Percentiles rank a stretch among this genome's conserved stretches.
phyloP scores from a whole-genome alignment of 2,329 filamentous ascomycete genomes.

The Ceratocystis diversiconidia region DNA sequence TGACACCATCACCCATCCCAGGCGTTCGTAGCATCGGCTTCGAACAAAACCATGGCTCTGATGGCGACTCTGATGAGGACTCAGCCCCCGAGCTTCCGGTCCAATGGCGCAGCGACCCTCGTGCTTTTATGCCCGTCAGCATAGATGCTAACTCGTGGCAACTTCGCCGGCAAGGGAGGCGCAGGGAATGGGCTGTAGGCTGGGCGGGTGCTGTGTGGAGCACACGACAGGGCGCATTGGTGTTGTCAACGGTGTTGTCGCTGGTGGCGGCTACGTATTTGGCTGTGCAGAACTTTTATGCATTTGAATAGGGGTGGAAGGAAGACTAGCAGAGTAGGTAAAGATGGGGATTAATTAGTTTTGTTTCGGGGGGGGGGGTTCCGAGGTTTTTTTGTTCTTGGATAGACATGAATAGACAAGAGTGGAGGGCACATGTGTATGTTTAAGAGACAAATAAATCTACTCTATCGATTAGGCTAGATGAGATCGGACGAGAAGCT shows the following conservation, averaged over 20 bases:
- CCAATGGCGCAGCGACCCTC: conserved; percentile 27
- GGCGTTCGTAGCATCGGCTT: conserved; percentile 11
- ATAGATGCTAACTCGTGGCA: conserved; percentile 43
- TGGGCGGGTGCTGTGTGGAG: conserved; percentile 43
- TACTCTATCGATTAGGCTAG: not conserved
- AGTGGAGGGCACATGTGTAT: not conserved
- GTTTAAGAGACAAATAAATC: not conserved
- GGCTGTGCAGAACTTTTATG: conserved; percentile 9
- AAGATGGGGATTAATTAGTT: not conserved
- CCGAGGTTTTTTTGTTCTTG: not conserved
- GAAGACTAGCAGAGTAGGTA: not conserved
- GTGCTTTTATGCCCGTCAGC: conserved; percentile 34
- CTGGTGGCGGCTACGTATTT: conserved; percentile 33
- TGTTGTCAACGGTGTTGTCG: conserved; percentile 31
- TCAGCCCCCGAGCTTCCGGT: conserved; percentile 19
- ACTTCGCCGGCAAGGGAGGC: conserved; percentile 33
- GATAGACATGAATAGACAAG: not conserved
- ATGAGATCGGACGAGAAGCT: not conserved
- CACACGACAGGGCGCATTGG: conserved; percentile 35
- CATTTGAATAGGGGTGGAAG: not conserved
- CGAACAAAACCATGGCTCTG: conserved; percentile 5
- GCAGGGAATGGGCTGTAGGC: conserved; percentile 35
- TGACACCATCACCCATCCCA: conserved; percentile 26
- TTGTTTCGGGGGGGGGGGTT: not conserved
- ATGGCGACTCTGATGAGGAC: not conserved